Conservation (phyloP, 2,329 filamentous ascomycete species). For the Sporothrix mexicana region DNA sequence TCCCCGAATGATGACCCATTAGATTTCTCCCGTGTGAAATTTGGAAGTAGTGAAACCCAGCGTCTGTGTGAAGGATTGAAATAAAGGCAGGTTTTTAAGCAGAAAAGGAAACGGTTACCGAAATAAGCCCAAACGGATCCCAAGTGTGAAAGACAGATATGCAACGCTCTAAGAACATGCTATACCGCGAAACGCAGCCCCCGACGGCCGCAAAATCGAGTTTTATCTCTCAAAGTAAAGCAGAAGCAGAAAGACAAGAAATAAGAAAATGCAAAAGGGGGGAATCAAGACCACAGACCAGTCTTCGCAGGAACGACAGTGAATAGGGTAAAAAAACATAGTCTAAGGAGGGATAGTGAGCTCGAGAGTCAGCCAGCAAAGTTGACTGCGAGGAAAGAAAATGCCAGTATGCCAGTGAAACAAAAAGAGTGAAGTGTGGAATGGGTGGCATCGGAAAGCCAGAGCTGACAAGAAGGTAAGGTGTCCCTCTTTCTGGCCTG, state of each 20-base stretch:
- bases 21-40: slow-evolving; percentile 1
- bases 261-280: not conserved
- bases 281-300: not conserved
- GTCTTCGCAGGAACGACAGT: not conserved
- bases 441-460: not conserved
- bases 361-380: too few species aligned
- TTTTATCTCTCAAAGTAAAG: slow-evolving; percentile 1
- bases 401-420: not conserved
- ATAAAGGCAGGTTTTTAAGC: slow-evolving; percentile 6
- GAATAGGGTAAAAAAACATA: not conserved
- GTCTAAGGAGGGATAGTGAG: not conserved
- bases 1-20: not conserved
- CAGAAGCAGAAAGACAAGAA: too few species aligned
- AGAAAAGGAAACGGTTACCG: slow-evolving; percentile 9
- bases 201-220: not conserved
- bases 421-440: not conserved
- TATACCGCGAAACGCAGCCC: slow-evolving; percentile 10
- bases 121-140: slow-evolving; percentile 9
- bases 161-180: slow-evolving; percentile 23
- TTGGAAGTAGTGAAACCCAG: too few species aligned
- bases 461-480: not conserved
- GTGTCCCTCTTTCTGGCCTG: not conserved
- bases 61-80: not conserved
- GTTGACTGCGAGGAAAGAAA: not conserved
- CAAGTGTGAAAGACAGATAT: slow-evolving; percentile 12